Evolutionary conservation across 176 grass and related monocot genomes (phyloP).

Genomic region (Oryza nivara): DNA sequence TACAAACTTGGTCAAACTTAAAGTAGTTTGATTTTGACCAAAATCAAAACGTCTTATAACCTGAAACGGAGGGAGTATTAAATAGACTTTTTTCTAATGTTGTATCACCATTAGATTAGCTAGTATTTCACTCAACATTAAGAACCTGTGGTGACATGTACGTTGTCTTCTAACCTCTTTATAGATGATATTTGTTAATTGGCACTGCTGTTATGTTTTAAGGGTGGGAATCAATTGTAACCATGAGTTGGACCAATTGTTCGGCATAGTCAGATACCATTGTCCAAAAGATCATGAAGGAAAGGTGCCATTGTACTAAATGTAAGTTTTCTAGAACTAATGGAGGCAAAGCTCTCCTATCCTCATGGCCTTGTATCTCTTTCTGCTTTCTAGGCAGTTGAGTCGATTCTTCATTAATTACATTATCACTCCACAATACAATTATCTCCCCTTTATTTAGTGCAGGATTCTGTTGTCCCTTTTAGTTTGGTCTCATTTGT

Average conservation of each 20-base stretch:
- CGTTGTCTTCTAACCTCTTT: background rate
- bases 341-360: constrained; percentile 8
- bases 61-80: background rate
- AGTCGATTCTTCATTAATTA: constrained; percentile 16
- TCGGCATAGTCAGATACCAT: constrained; percentile 38
- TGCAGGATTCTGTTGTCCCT: constrained; percentile 17
- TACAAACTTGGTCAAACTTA: too few species aligned
- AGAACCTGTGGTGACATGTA: background rate
- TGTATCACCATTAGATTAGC: background rate
- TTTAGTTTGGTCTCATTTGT: constrained; percentile 35
- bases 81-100: background rate
- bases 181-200: background rate
- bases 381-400: constrained; percentile 36
- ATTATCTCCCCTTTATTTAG: constrained; percentile 11
- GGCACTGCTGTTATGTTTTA: background rate
- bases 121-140: background rate
- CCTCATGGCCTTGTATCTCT: background rate
- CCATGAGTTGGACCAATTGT: background rate
- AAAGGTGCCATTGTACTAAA: constrained; percentile 10
- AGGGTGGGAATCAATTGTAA: constrained; percentile 9
- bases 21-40: too few species aligned
- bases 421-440: constrained; percentile 17
- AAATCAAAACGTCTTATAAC: too few species aligned
- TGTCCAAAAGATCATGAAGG: constrained; percentile 23
- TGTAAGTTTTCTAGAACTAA: constrained; percentile 9